These are phyloP conservation scores for Saksenaea oblongispora DNA, from an alignment of 371 early-diverging fungal genomes.

Conservation along the genomic window DNA sequence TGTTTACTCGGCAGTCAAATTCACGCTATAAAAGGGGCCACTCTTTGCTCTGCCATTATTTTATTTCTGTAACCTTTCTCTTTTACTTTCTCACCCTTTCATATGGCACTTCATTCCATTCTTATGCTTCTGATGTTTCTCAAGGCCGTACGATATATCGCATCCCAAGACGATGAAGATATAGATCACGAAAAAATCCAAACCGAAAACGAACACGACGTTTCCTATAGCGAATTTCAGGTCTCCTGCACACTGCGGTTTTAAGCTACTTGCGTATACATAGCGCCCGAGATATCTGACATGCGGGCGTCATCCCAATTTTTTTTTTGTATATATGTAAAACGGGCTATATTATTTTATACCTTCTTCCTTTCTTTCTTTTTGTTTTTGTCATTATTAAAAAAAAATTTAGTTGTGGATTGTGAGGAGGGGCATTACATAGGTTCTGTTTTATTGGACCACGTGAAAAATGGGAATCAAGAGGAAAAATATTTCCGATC, in stretches of 20 bases:
- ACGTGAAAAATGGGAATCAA: neutral
- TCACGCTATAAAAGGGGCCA: neutral
- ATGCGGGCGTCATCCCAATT: neutral
- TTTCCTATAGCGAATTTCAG: neutral
- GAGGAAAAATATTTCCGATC: neutral
- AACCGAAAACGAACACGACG: conserved; percentile 3
- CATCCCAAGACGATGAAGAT: conserved; percentile 11
- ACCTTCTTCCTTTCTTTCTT: too few relatives aligned
- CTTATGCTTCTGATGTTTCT: conserved; percentile 17
- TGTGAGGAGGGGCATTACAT: too few relatives aligned
- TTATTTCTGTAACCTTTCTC: neutral
- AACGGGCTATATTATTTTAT: neutral
- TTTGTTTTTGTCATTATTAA: too few relatives aligned
- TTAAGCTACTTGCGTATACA: neutral
- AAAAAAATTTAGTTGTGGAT: too few relatives aligned
- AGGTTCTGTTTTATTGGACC: neutral
- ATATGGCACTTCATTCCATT: conserved; percentile 19
- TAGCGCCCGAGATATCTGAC: neutral
- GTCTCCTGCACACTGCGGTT: neutral
- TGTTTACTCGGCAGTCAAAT: neutral
- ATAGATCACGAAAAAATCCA: conserved; percentile 3
- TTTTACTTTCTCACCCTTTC: neutral
- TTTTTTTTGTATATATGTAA: neutral
- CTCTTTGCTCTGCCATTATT: neutral
- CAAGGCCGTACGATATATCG: conserved; percentile 12